A percentile compares a stretch with the other conserved stretches of the same genome.
These are phyloP conservation scores for Scleromitrula shiraiana DNA, from an alignment of 2,329 filamentous ascomycete species.

Conservation along the genomic window DNA sequence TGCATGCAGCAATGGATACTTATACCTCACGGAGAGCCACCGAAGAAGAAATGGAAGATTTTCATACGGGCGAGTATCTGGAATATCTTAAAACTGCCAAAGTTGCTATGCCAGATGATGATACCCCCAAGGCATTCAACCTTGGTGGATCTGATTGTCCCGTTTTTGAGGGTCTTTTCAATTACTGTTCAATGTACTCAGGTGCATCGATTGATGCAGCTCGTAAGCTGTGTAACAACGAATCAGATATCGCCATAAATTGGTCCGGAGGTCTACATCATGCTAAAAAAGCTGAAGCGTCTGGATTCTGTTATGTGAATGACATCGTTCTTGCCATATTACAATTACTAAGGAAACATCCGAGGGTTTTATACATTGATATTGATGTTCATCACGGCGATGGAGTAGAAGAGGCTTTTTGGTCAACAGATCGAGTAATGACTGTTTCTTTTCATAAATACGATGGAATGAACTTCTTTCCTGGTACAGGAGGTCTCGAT, in stretches of 20 bases:
- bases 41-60: slow-evolving; percentile 77
- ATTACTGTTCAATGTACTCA: slow-evolving; percentile 90
- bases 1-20: slow-evolving; percentile 95
- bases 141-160: slow-evolving; percentile 89
- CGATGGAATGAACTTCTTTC: slow-evolving; percentile 76
- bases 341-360: slow-evolving; percentile 72
- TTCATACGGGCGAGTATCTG: slow-evolving; percentile 84
- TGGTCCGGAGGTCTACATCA: slow-evolving; percentile 97
- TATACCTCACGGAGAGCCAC: slow-evolving; percentile 79
- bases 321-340: slow-evolving; percentile 94
- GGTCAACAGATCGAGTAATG: slow-evolving; percentile 81
- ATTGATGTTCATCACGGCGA: slow-evolving; percentile 91
- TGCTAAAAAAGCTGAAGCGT: slow-evolving; percentile 88
- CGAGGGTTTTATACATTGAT: slow-evolving; percentile 88
- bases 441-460: slow-evolving; percentile 97
- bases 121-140: slow-evolving; percentile 62
- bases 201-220: slow-evolving; percentile 88
- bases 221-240: slow-evolving; percentile 73
- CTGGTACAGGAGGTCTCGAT: slow-evolving; percentile 79
- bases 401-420: slow-evolving; percentile 85
- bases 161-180: slow-evolving; percentile 89
- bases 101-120: slow-evolving; percentile 58
- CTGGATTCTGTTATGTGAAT: slow-evolving; percentile 98
- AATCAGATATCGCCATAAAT: slow-evolving; percentile 93
- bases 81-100: slow-evolving; percentile 73